Conservation (phyloP, 2,329 filamentous ascomycete genomes). For the Diaporthe sp. region DNA sequence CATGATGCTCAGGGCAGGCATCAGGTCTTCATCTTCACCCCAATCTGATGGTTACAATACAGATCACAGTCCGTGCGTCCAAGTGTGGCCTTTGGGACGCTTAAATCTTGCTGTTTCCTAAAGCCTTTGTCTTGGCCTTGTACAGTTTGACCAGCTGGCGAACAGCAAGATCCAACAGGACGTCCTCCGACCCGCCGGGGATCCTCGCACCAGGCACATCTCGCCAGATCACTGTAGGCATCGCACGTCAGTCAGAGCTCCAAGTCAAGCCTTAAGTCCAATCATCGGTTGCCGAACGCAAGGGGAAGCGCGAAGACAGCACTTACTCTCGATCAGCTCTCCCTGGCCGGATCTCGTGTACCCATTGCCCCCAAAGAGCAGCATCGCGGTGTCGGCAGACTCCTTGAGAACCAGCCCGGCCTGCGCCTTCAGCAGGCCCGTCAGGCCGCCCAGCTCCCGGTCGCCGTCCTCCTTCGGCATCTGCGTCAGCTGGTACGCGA, state of each 20-base stretch:
- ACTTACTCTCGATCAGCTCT: slow-evolving; percentile 78
- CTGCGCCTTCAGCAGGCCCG: slow-evolving; percentile 80
- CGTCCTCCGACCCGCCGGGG: slow-evolving; percentile 80
- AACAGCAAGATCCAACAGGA: slow-evolving; percentile 78
- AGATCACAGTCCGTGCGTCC: neutral
- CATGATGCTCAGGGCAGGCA: neutral
- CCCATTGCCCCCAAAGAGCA: slow-evolving; percentile 82
- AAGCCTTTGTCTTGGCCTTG: slow-evolving; percentile 66
- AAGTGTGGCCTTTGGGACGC: no score
- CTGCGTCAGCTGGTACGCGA: slow-evolving; percentile 77
- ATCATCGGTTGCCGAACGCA: neutral
- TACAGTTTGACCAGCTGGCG: slow-evolving; percentile 80
- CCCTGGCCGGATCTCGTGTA: slow-evolving; percentile 79
- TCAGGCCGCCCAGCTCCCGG: slow-evolving; percentile 77
- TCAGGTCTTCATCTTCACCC: neutral
- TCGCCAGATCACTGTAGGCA: slow-evolving; percentile 67
- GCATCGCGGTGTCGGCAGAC: slow-evolving; percentile 76
- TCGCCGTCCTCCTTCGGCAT: slow-evolving; percentile 73
- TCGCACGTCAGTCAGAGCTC: neutral
- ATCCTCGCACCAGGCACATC: slow-evolving; percentile 75
- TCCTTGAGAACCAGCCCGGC: slow-evolving; percentile 79
- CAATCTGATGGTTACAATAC: neutral
- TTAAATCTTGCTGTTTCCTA: slow-evolving; percentile 47
- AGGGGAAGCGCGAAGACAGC: neutral
- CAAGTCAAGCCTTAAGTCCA: neutral